Evolutionary conservation across 1,139 yeast genomes (phyloP).

Genomic region (Geotrichum citri-aurantii): DNA sequence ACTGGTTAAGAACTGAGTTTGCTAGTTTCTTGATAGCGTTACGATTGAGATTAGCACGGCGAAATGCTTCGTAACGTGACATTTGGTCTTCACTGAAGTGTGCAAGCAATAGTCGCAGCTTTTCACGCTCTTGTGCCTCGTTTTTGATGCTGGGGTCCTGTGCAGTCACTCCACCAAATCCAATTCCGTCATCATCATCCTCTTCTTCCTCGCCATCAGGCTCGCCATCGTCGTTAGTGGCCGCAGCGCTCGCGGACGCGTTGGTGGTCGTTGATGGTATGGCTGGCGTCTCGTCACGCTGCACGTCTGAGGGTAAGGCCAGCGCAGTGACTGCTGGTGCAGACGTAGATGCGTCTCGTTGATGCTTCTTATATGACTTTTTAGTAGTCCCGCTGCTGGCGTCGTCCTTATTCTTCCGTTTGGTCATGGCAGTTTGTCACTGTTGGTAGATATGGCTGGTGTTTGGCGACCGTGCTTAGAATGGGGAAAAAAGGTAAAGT

Average conservation of each 20-base stretch:
- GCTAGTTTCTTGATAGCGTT: conserved; percentile 78
- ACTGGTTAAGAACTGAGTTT: conserved; percentile 71
- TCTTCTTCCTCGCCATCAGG: conserved; percentile 34
- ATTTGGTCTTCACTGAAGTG: conserved; percentile 77
- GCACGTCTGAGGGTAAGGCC: background rate
- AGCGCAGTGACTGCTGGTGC: background rate
- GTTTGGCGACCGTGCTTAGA: background rate
- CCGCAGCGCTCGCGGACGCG: background rate
- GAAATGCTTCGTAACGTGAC: conserved; percentile 80
- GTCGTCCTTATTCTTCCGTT: background rate
- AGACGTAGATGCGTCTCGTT: background rate
- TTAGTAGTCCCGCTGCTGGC: background rate
- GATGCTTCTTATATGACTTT: background rate
- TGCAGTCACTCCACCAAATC: conserved; percentile 16
- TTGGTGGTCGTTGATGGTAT: background rate
- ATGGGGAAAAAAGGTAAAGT: background rate
- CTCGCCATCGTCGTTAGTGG: conserved; percentile 5
- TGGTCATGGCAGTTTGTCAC: background rate
- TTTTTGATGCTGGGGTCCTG: conserved; percentile 16
- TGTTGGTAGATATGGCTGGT: background rate
- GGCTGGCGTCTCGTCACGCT: background rate
- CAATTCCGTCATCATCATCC: conserved; percentile 35
- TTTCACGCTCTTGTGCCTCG: conserved; percentile 36
- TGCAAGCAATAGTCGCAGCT: conserved; percentile 60
- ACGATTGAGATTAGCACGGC: conserved; percentile 76